These are phyloP conservation scores for Globisporangium yorkense DNA, from an alignment of 352 stramenopile species.

Conservation along the genomic window DNA sequence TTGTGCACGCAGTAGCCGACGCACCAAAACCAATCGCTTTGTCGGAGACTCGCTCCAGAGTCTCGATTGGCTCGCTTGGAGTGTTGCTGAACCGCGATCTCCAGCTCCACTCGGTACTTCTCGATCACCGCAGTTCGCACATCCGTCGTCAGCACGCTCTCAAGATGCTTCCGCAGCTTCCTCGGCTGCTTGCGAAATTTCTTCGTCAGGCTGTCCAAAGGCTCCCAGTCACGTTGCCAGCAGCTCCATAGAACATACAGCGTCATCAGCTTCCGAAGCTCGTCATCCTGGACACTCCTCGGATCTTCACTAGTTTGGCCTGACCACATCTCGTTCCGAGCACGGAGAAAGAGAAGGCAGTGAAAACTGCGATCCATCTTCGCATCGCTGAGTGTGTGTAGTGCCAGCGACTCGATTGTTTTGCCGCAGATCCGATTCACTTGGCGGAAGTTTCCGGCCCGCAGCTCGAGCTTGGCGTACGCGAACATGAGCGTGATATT, in stretches of 20 bases:
- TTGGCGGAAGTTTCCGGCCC: slow-evolving; percentile 35
- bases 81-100: slow-evolving; percentile 26
- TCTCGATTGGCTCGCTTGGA: not conserved
- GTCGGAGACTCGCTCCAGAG: not conserved
- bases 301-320: not conserved
- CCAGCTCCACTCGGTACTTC: slow-evolving; percentile 43
- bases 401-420: slow-evolving; percentile 27
- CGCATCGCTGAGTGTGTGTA: slow-evolving; percentile 1
- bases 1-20: slow-evolving; percentile 59
- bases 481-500: slow-evolving; percentile 31
- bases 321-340: slow-evolving; percentile 29
- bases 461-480: slow-evolving; percentile 51
- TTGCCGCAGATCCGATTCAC: slow-evolving; percentile 53
- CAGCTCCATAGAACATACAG: slow-evolving; percentile 35
- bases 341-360: slow-evolving; percentile 46
- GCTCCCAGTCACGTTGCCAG: slow-evolving; percentile 23
- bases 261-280: slow-evolving; percentile 8
- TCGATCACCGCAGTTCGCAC: slow-evolving; percentile 19
- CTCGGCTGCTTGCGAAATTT: slow-evolving; percentile 20
- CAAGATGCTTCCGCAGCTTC: slow-evolving; percentile 11
- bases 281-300: not conserved
- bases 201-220: slow-evolving; percentile 35
- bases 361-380: slow-evolving; percentile 26
- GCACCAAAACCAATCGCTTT: slow-evolving; percentile 1
- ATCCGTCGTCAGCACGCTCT: slow-evolving; percentile 17